Evolutionary conservation across 441 rosid genomes (phyloP), one percentile per base, ranked within the genome.

Genomic region (Populus tomentosa): DNA sequence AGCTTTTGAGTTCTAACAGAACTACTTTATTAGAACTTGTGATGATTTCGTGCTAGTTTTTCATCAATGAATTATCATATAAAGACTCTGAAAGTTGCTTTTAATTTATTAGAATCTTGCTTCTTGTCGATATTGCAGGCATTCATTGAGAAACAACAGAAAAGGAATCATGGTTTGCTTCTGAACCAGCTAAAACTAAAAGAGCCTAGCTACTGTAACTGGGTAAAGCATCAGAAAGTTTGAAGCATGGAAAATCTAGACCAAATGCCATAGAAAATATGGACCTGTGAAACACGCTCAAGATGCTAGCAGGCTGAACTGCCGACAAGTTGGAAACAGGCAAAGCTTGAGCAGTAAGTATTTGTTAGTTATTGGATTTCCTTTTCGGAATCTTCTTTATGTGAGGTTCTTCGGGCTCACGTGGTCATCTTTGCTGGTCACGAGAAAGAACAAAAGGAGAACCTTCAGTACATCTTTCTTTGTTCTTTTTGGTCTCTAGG

Each of bases 241-340:
- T 14, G 18, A 46, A 46, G 7, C 56, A 46, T 46, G 56, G 56
- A 46, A 46, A 46, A 46, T 5, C 56, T 46, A 46, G 56, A 46
- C 56, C 56, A 46, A 4, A 46, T 14, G 20, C 56, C 56, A 46
- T 46, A 46, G 56, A 46, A 46, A 46, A 46, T 46, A 42, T 11
- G 50, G 50, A 42, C 50, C 53, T n/a, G n/a, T 14, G 18, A 13
- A 38, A 35, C 66, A 64, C 62, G 11, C 40, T 63, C 68, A 9
- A 66, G 75, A 32, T 56, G 21, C 64, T 30, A 16, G 64, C 68
- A 46, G 1, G 9, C 78, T 38, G 38, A 75, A 71, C 79, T 68
- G 82, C 84, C 82, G 77, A 82, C 80, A 79, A 65, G 40, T 20
- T 46, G 23, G 73, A 53, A 62, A 46, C 1, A 73, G 20, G 46